A percentile compares a stretch with the other conserved stretches of the same genome.
Evolutionary conservation across 1,139 yeast species (phyloP).

Genomic region (Zygoascus hellenicus): DNA sequence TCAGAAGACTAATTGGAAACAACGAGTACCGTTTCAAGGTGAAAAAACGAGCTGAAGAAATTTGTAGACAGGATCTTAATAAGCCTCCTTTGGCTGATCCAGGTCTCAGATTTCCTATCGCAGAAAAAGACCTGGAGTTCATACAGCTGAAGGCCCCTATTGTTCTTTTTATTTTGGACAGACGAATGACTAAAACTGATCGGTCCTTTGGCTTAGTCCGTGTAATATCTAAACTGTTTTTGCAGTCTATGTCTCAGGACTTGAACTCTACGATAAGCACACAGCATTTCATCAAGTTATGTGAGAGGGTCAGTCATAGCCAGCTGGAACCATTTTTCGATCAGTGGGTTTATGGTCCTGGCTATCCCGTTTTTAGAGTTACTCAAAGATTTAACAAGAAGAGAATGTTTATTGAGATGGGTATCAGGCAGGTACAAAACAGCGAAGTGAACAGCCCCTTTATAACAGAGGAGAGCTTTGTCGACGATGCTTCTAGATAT

Average conservation of each 20-base stretch:
- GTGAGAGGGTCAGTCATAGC: slow-evolving; percentile 90
- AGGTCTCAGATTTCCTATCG: slow-evolving; percentile 60
- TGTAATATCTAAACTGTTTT: slow-evolving; percentile 82
- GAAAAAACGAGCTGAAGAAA: slow-evolving; percentile 56
- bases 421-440: slow-evolving; percentile 81
- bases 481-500: slow-evolving; percentile 37
- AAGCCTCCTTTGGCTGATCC: slow-evolving; percentile 75
- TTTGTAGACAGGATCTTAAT: slow-evolving; percentile 72
- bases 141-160: slow-evolving; percentile 77
- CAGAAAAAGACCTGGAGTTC: slow-evolving; percentile 56
- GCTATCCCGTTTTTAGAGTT: slow-evolving; percentile 82
- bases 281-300: slow-evolving; percentile 78
- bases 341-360: slow-evolving; percentile 90
- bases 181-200: slow-evolving; percentile 94
- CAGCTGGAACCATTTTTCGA: slow-evolving; percentile 77
- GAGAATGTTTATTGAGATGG: slow-evolving; percentile 90
- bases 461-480: slow-evolving; percentile 37
- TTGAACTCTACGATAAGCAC: slow-evolving; percentile 77
- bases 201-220: slow-evolving; percentile 87
- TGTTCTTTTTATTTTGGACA: slow-evolving; percentile 76
- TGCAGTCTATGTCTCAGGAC: slow-evolving; percentile 96
- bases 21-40: slow-evolving; percentile 75
- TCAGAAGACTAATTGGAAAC: slow-evolving; percentile 66
- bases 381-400: slow-evolving; percentile 92
- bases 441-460: slow-evolving; percentile 44